Evolutionary conservation across 345 rosid species (phyloP), one percentile per base, ranked within the genome.

Genomic region (Eucalyptus regnans): DNA sequence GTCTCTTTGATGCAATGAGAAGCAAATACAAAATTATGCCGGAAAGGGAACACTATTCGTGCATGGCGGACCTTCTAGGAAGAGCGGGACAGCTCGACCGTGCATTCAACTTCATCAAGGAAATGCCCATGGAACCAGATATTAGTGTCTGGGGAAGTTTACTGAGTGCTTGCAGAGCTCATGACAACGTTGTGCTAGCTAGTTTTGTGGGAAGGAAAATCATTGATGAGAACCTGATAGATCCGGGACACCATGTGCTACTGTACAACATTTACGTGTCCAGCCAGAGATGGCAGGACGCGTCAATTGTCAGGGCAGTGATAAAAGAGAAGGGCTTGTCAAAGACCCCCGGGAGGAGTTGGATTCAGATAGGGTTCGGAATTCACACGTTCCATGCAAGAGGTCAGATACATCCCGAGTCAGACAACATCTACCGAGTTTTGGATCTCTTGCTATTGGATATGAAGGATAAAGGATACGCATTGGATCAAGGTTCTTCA

Each of bases 11-110:
- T 68, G 87, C 90, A 66, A 94, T 94, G 94, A 87, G 86, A 46
- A 50, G 50, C 16, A 87, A 91, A 68, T 91, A 95, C 83, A 86
- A 64, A 41, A 88, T 93, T 88, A 71, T 83, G 86, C 94, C 92
- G 29, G 89, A 88, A 54, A 91, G 86, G 90, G 95, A 94, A 89
- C 95, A 94, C 86, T 91, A 92, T 89, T 91, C 95, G 3, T 95
- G 96, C 93, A 90, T 94, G 86, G 95, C 90, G 66, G 96, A 95
- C 89, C 94, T 95, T 89, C 91, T 92, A 9, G 94, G 93, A 81
- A 91, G 96, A 64, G 94, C 94, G 33, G 96, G 95, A 56, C 88
- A 86, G 49, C 85, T 93, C 58, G 88, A 86, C 88, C 90, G 88
- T 80, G 96, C 96, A 46, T 91, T 86, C 43, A 29, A 90, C 49